phyloP scores from a whole-genome alignment of 768 basidiomycete species.

The Lyophyllum decastes region DNA sequence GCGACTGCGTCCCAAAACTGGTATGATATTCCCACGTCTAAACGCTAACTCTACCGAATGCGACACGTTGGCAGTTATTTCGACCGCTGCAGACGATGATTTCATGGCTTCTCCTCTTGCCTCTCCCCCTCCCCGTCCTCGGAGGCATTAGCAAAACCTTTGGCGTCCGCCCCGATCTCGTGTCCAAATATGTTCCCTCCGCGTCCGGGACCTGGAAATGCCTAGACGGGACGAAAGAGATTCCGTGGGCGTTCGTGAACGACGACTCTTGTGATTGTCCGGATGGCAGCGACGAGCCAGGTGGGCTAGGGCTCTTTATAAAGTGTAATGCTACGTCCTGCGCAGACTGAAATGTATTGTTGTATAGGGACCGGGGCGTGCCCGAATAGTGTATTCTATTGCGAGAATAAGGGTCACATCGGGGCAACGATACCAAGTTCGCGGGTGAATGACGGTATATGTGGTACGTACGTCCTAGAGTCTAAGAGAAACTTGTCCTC shows the following conservation, averaged over 20 bases:
- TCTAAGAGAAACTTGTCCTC: conserved; percentile 4
- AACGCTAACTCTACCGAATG: conserved; percentile 5
- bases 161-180: conserved; percentile 58
- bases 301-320: conserved; percentile 37
- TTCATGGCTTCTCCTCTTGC: conserved; percentile 48
- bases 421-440: conserved; percentile 78
- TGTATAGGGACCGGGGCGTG: conserved; percentile 82
- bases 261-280: conserved; percentile 95
- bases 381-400: conserved; percentile 75
- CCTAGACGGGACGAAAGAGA: conserved; percentile 76
- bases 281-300: conserved; percentile 96
- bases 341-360: conserved; percentile 7
- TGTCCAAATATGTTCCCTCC: conserved; percentile 56
- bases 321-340: background rate
- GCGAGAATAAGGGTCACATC: conserved; percentile 85
- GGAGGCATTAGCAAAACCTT: conserved; percentile 47
- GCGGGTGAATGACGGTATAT: conserved; percentile 89
- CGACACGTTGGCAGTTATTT: conserved; percentile 41
- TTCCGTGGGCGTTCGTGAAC: conserved; percentile 82
- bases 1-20: background rate
- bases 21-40: conserved; percentile 4
- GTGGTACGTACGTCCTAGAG: conserved; percentile 56
- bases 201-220: conserved; percentile 70
- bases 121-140: conserved; percentile 35
- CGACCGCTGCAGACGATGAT: conserved; percentile 38